Evolutionary conservation across 305 asterid species (phyloP).

Genomic region (Andrographis paniculata): DNA sequence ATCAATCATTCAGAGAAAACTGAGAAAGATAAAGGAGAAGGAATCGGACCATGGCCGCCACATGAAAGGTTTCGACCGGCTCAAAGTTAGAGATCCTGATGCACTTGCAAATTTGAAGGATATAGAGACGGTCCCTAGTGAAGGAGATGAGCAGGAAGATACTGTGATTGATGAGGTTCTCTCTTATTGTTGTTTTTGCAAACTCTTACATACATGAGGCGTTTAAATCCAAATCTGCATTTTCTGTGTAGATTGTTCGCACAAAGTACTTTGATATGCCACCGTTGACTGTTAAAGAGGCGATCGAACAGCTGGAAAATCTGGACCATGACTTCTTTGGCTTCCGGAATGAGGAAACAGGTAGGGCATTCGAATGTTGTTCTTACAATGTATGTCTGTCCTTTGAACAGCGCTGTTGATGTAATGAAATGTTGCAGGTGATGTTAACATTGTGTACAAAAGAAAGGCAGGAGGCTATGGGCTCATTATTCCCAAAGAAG

Average conservation of each 20-base stretch:
- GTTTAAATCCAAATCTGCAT: not conserved
- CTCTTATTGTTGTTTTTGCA: no score
- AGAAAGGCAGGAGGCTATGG: constrained; percentile 83
- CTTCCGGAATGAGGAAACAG: constrained; percentile 84
- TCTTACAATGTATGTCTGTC: not conserved
- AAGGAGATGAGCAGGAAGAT: constrained; percentile 34
- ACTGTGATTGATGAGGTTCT: constrained; percentile 45
- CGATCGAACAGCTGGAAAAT: constrained; percentile 82
- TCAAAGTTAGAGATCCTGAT: constrained; percentile 50
- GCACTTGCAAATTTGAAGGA: constrained; percentile 28
- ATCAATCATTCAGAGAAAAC: constrained; percentile 70
- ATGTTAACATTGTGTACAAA: constrained; percentile 71
- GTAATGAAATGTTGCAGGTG: constrained; percentile 37
- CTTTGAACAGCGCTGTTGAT: not conserved
- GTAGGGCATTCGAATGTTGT: constrained; percentile 19
- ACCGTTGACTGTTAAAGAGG: constrained; percentile 72
- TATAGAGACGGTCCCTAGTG: constrained; percentile 27
- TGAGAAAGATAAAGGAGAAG: constrained; percentile 95
- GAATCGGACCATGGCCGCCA: constrained; percentile 90
- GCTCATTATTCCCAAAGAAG: constrained; percentile 56
- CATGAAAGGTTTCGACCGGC: constrained; percentile 77
- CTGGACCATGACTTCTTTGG: constrained; percentile 89
- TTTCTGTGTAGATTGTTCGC: constrained; percentile 58
- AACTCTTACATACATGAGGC: not conserved
- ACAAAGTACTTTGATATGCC: constrained; percentile 93